Base-by-base conservation (phyloP, 2,329 filamentous ascomycete species). In the Cordyceps militaris region DNA sequence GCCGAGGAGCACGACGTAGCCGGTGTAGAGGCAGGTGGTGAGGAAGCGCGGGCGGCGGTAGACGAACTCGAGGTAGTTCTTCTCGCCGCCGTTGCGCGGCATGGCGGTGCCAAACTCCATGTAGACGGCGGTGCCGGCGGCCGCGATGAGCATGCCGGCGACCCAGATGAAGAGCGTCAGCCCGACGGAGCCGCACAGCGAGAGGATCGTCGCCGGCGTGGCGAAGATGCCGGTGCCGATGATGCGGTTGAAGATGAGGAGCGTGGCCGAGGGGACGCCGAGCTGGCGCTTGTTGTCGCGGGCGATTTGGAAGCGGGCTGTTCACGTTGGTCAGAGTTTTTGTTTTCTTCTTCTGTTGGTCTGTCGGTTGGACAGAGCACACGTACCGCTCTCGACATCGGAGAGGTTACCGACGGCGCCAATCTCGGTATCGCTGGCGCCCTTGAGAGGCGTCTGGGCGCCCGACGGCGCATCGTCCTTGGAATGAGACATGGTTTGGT, bases 211-310 rank as follows among this genome's bases (percentile, higher is more conserved):
- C 43, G 77, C 77, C 0, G 84, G 83, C 0, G 83, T 86, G 1
- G 84, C 81, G 63, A 86, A 87, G 69, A 87, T 86, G 61, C 84
- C 84, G 11, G 82, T 86, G 43, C 84, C 84, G 58, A 87, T 81
- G 72, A 86, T 82, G 59, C 83, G 80, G 72, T 85, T 85, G 69
- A 85, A 80, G 67, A 86, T 83, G 58, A 85, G 73, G 69, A 84
- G 81, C 21, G 77, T 71, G 21, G 83, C 82, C 5, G 77, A 80
- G 48, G 75, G 69, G 49, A 83, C 65, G 48, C 81, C 81, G 58
- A 85, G 82, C 64, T 82, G 77, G 40, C 80, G 74, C 63, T 80
- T 80, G 59, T 73, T 72, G 7, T 80, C 76, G 42, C 74, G 72
- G 5, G 73, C 77, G 48, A 68, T 50, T 34, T 74, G 67, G 40